Percentiles rank a stretch among this genome's conserved stretches.
phyloP scores from a whole-genome alignment of 2,329 filamentous ascomycete species.

The Phoma sp. region DNA sequence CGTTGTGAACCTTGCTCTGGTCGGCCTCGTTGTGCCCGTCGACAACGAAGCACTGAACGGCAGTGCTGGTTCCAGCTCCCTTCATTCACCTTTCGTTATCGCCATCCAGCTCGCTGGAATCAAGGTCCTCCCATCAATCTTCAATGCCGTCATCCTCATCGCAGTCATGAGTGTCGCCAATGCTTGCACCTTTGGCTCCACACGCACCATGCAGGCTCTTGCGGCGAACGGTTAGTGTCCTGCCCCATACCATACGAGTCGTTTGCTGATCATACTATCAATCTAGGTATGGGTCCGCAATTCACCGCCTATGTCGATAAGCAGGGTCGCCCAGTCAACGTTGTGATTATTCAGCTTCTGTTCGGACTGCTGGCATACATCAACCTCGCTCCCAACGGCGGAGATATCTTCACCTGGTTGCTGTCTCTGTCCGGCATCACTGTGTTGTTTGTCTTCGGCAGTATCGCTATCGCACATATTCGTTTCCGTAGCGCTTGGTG shows the following conservation, averaged over 20 bases:
- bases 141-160: slow-evolving; percentile 70
- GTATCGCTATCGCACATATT: slow-evolving; percentile 87
- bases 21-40: slow-evolving; percentile 49
- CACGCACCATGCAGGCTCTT: slow-evolving; percentile 62
- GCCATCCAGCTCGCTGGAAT: slow-evolving; percentile 68
- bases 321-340: slow-evolving; percentile 76
- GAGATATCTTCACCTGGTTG: slow-evolving; percentile 77
- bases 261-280: background rate
- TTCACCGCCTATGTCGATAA: slow-evolving; percentile 81
- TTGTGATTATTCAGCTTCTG: slow-evolving; percentile 70
- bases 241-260: background rate
- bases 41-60: slow-evolving; percentile 21
- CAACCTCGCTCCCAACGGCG: slow-evolving; percentile 60
- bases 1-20: slow-evolving; percentile 49
- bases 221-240: slow-evolving; percentile 36
- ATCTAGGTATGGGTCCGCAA: slow-evolving; percentile 67
- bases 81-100: slow-evolving; percentile 68
- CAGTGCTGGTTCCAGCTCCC: slow-evolving; percentile 14
- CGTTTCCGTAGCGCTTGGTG: slow-evolving; percentile 70
- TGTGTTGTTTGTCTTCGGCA: slow-evolving; percentile 77
- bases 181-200: slow-evolving; percentile 61
- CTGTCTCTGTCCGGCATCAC: slow-evolving; percentile 74
- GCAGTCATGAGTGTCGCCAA: slow-evolving; percentile 65
- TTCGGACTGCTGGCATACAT: slow-evolving; percentile 80
- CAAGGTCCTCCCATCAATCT: slow-evolving; percentile 64